Conservation (phyloP, 164 flowering plant genomes). For the Aristolochia californica region DNA sequence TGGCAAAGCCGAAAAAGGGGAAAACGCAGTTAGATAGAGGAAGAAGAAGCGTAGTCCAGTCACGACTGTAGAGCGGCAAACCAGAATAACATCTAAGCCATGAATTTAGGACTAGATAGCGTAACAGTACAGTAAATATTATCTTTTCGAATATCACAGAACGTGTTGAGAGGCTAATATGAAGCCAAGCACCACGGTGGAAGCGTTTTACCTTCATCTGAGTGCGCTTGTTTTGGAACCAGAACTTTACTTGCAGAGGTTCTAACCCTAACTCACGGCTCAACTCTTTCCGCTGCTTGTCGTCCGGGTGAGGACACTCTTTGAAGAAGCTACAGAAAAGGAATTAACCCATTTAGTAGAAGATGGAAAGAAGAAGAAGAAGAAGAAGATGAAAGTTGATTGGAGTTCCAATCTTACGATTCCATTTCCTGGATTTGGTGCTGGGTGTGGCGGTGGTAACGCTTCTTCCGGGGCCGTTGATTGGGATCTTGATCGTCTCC, state of each 20-base stretch:
- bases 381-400: no score
- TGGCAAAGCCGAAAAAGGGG: conserved; percentile 8
- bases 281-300: conserved; percentile 81
- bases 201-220: conserved; percentile 68
- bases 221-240: conserved; percentile 93
- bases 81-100: no score
- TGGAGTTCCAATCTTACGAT: conserved; percentile 49
- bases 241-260: conserved; percentile 80
- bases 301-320: conserved; percentile 90
- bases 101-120: no score
- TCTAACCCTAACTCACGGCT: conserved; percentile 62
- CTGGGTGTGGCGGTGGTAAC: conserved; percentile 92
- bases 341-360: no score
- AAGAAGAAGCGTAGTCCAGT: not conserved
- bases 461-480: conserved; percentile 47
- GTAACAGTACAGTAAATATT: no score
- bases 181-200: not conserved
- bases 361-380: no score
- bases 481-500: conserved; percentile 59
- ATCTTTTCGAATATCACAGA: not conserved
- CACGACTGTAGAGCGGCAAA: no score
- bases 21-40: not conserved
- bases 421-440: conserved; percentile 95
- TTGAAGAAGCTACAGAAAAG: conserved; percentile 58
- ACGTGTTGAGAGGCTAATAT: conserved; percentile 9